phyloP scores from a whole-genome alignment of 1,139 yeast species.

The Sugiyamaella castrensis region DNA sequence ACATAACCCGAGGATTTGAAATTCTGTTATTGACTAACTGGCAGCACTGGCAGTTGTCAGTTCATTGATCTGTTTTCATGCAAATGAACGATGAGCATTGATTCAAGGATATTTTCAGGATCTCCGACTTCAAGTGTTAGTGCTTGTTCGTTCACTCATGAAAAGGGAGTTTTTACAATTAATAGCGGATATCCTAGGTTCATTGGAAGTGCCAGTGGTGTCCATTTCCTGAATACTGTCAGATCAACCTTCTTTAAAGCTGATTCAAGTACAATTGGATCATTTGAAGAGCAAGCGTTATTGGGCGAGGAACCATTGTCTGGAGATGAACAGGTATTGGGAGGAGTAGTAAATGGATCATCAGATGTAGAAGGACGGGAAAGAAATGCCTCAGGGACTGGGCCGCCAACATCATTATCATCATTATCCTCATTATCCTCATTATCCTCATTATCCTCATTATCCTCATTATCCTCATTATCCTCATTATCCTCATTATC shows the following conservation, averaged over 20 bases:
- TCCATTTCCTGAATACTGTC: constrained; percentile 17
- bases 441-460: too few species aligned
- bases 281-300: constrained; percentile 13
- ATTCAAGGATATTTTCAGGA: background rate
- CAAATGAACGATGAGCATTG: too few species aligned
- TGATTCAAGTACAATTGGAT: constrained; percentile 7
- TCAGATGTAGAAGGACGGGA: background rate
- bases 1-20: too few species aligned
- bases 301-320: constrained; percentile 7
- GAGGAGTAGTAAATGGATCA: background rate
- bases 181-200: constrained; percentile 16
- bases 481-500: too few species aligned
- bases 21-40: too few species aligned
- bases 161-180: constrained; percentile 16
- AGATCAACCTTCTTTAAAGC: constrained; percentile 3
- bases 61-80: too few species aligned
- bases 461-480: too few species aligned
- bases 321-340: constrained; percentile 1
- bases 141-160: constrained; percentile 12
- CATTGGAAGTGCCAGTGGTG: constrained; percentile 19
- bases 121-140: background rate
- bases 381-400: background rate
- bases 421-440: too few species aligned
- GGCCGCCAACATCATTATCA: too few species aligned
- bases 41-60: too few species aligned